Percentiles rank a stretch among this genome's conserved stretches.
Evolutionary conservation across 139 green algal genomes (phyloP).

Genomic region (Zygnema circumcarinatum): DNA sequence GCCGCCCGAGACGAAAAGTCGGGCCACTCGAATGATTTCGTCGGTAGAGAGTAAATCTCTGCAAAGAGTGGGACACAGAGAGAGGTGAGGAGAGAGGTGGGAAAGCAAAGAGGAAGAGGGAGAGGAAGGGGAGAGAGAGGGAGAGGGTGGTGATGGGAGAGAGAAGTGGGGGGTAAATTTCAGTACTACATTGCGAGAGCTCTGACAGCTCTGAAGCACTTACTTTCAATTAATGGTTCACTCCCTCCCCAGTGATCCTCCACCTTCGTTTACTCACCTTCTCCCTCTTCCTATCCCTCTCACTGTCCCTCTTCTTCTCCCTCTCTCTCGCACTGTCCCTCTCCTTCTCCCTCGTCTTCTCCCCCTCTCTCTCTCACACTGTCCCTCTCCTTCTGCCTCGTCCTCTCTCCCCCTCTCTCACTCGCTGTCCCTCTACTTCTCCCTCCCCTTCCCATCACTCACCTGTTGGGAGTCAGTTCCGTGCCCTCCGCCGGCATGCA

Average conservation of each 20-base stretch:
- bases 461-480: slow-evolving; percentile 76
- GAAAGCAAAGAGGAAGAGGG: not conserved
- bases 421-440: too few relatives aligned
- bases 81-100: not conserved
- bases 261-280: not conserved
- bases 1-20: slow-evolving; percentile 69
- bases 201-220: too few relatives aligned
- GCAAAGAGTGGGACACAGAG: not conserved
- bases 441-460: slow-evolving; percentile 97
- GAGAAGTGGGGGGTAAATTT: not conserved
- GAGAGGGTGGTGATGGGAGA: not conserved
- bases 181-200: too few relatives aligned
- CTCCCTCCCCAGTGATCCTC: too few relatives aligned
- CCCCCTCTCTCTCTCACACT: too few relatives aligned
- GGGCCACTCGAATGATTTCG: slow-evolving; percentile 58
- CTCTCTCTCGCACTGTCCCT: slow-evolving; percentile 77
- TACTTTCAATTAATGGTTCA: too few relatives aligned
- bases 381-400: too few relatives aligned
- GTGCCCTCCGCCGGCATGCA: slow-evolving; percentile 98
- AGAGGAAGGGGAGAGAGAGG: not conserved
- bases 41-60: slow-evolving; percentile 37
- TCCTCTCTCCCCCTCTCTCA: too few relatives aligned
- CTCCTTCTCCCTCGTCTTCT: too few relatives aligned
- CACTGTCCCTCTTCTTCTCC: not conserved
- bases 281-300: not conserved